phyloP scores from a whole-genome alignment of 345 rosid species.

The Carallia brachiata region DNA sequence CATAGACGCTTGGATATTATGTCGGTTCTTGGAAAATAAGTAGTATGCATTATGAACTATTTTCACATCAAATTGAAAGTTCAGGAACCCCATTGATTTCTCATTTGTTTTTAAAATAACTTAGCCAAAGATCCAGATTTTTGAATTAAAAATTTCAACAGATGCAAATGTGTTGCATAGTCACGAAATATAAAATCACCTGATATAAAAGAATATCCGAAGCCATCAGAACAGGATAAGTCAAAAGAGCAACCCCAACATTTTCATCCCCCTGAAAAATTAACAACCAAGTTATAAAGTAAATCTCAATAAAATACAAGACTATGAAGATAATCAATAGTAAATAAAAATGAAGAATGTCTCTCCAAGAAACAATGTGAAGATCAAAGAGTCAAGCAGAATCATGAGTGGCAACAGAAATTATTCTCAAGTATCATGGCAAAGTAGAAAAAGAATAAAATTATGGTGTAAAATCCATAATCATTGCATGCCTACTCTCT shows the following conservation, averaged over 20 bases:
- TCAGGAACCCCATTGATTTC: neutral
- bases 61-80: neutral
- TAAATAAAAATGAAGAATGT: slow-evolving; percentile 9
- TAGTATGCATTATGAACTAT: neutral
- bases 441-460: neutral
- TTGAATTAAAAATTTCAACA: neutral
- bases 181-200: slow-evolving; percentile 39
- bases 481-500: neutral
- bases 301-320: slow-evolving; percentile 8
- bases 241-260: slow-evolving; percentile 72
- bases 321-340: neutral
- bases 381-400: neutral
- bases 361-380: neutral
- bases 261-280: slow-evolving; percentile 77
- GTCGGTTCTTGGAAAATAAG: neutral
- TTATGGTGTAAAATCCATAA: neutral
- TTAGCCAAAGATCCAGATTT: neutral
- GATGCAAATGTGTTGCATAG: neutral
- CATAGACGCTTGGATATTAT: neutral
- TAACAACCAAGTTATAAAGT: slow-evolving; percentile 12
- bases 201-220: slow-evolving; percentile 88
- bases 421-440: neutral
- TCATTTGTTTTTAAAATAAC: neutral
- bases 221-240: slow-evolving; percentile 91
- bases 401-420: neutral